A percentile compares a stretch with the other conserved stretches of the same genome.
These are phyloP conservation scores for Aspergillus saccharolyticus DNA, from an alignment of 495 filamentous ascomycete species.

Conservation along the genomic window DNA sequence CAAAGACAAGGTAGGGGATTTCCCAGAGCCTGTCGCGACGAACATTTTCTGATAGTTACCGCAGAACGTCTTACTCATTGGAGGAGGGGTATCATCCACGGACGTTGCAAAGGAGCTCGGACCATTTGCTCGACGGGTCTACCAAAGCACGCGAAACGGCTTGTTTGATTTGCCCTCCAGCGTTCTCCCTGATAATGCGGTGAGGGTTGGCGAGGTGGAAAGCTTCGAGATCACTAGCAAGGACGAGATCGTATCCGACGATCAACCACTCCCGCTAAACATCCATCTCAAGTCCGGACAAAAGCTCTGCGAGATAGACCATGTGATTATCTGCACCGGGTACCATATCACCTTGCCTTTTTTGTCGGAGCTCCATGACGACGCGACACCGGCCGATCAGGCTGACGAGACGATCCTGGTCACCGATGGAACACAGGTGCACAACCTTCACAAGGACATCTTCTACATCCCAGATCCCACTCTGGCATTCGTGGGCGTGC, in stretches of 20 bases:
- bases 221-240: slow-evolving; percentile 23
- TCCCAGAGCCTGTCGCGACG: not conserved
- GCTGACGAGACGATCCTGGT: slow-evolving; percentile 50
- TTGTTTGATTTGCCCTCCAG: slow-evolving; percentile 48
- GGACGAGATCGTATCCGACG: slow-evolving; percentile 25
- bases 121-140: slow-evolving; percentile 43
- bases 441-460: slow-evolving; percentile 63
- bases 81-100: slow-evolving; percentile 54
- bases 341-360: slow-evolving; percentile 61
- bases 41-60: not conserved
- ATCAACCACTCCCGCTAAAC: slow-evolving; percentile 31
- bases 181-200: slow-evolving; percentile 43
- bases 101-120: slow-evolving; percentile 57
- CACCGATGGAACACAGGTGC: slow-evolving; percentile 59
- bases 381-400: slow-evolving; percentile 19
- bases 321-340: slow-evolving; percentile 57
- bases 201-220: slow-evolving; percentile 47
- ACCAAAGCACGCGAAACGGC: slow-evolving; percentile 56
- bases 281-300: slow-evolving; percentile 37
- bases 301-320: slow-evolving; percentile 48
- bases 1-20: slow-evolving; percentile 30
- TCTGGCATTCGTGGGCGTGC: slow-evolving; percentile 56
- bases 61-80: slow-evolving; percentile 55
- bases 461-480: slow-evolving; percentile 64
- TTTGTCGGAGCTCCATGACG: slow-evolving; percentile 43